phyloP scores from a whole-genome alignment of 106 monocot genomes.

The Dendrobium officinale region DNA sequence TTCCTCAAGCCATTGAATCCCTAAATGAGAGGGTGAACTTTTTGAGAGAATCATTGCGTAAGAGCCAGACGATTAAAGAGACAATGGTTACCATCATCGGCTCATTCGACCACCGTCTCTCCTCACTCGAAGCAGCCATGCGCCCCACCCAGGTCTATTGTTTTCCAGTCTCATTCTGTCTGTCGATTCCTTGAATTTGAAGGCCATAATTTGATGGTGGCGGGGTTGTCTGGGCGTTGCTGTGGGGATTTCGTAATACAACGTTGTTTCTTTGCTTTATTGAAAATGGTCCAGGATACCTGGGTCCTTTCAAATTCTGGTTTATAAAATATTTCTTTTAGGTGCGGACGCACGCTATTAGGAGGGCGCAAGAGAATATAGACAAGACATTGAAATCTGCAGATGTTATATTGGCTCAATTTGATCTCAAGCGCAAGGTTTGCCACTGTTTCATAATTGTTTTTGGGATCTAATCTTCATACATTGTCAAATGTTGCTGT shows the following conservation, averaged over 20 bases:
- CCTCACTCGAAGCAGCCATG: constrained; percentile 61
- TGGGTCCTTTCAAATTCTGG: neutral
- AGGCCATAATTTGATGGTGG: neutral
- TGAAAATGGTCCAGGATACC: neutral
- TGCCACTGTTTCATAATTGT: neutral
- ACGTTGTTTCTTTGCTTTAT: neutral
- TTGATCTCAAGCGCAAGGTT: constrained; percentile 62
- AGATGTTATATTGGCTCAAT: constrained; percentile 46
- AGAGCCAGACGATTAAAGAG: constrained; percentile 37
- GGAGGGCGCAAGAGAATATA: constrained; percentile 62
- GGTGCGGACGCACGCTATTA: constrained; percentile 60
- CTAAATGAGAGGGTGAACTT: constrained; percentile 29
- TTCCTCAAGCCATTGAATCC: constrained; percentile 16
- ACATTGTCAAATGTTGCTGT: neutral
- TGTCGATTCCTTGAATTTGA: neutral
- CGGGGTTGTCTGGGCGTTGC: neutral
- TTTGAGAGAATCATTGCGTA: constrained; percentile 34
- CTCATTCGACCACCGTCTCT: constrained; percentile 63
- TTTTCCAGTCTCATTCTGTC: neutral
- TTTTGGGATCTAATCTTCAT: neutral
- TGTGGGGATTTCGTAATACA: neutral
- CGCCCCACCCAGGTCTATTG: constrained; percentile 50
- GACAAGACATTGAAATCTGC: constrained; percentile 45
- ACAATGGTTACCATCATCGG: constrained; percentile 38
- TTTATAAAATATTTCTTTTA: constrained; percentile 6